Base-by-base conservation (phyloP, 2,329 filamentous ascomycete genomes). In the Akanthomyces dipterigenus region DNA sequence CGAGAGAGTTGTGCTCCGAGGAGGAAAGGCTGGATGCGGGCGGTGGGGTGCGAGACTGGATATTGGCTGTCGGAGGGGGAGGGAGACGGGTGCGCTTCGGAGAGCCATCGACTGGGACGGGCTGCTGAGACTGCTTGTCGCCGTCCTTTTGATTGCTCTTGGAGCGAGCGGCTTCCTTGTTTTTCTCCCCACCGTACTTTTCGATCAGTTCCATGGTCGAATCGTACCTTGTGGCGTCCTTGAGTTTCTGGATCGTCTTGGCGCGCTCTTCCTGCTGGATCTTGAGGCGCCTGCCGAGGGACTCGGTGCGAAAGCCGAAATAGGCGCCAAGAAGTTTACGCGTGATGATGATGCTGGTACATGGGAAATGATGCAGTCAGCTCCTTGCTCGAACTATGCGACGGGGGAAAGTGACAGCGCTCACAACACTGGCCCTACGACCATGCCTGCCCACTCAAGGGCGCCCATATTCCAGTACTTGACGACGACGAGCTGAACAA, bases 201-300 rank as follows among this genome's bases (percentile, higher is more conserved):
- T 98, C 91, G 12, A 99, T 83, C 63, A 99, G 77, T 71, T 97
- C 87, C 70, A 96, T 86, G 1, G 95, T 99, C 36, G 93, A 95
- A 75, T 98, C 91, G 77, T 97, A 99, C 73, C 90, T 96, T 38
- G 95, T 99, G 28, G 93, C 93, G 62, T 89, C 87, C 76, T 99
- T 99, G 65, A 99, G 85, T 75, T 93, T 93, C 72, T 96, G 89
- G 66, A 99, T 98, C 2, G 93, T 96, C 68, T 86, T 86, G 63
- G 90, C 86, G 59, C 93, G 87, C 73, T 97, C 90, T 59, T 86
- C 84, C 69, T 93, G 86, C 40, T 93, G 82, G 22, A 84, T 84
- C 67, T 93, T 88, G 34, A 98, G 81, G 45, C 88, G 83, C 43
- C 80, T 74, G 66, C 88, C 84, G 12, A 90, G 81, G 18, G 80